These are phyloP conservation scores for Nemania sp. DNA, from an alignment of 2,329 filamentous ascomycete species.

Conservation along the genomic window DNA sequence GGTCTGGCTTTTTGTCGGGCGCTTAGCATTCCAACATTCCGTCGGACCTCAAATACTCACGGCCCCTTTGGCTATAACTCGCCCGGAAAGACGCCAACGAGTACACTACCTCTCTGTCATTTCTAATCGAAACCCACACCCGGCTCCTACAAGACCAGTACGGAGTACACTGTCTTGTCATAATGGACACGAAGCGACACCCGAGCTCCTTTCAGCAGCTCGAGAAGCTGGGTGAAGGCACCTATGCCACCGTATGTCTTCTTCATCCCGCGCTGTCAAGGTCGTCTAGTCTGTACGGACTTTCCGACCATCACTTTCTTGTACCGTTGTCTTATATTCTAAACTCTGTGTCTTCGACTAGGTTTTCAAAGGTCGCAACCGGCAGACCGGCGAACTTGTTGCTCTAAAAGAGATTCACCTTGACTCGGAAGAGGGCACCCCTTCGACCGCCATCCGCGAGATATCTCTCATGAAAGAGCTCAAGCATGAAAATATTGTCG, in stretches of 20 bases:
- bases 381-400: slow-evolving; percentile 94
- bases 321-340: no score
- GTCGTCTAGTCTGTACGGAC: no score
- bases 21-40: neutral
- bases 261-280: neutral
- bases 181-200: slow-evolving; percentile 89
- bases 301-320: no score
- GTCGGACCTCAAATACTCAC: neutral
- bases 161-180: slow-evolving; percentile 17
- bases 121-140: neutral
- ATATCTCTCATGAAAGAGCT: slow-evolving; percentile 99
- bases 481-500: slow-evolving; percentile 98
- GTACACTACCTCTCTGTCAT: neutral
- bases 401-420: slow-evolving; percentile 98
- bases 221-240: slow-evolving; percentile 97
- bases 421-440: slow-evolving; percentile 96
- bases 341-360: no score
- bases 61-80: neutral
- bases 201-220: slow-evolving; percentile 98
- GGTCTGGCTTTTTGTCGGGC: neutral
- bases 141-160: no score
- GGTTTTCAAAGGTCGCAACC: slow-evolving; percentile 98
- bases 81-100: no score
- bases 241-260: slow-evolving; percentile 85
- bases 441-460: slow-evolving; percentile 94